A percentile compares a stretch with the other conserved stretches of the same genome.
phyloP scores from a whole-genome alignment of 106 monocot species.

The Dioscorea zingiberensis region DNA sequence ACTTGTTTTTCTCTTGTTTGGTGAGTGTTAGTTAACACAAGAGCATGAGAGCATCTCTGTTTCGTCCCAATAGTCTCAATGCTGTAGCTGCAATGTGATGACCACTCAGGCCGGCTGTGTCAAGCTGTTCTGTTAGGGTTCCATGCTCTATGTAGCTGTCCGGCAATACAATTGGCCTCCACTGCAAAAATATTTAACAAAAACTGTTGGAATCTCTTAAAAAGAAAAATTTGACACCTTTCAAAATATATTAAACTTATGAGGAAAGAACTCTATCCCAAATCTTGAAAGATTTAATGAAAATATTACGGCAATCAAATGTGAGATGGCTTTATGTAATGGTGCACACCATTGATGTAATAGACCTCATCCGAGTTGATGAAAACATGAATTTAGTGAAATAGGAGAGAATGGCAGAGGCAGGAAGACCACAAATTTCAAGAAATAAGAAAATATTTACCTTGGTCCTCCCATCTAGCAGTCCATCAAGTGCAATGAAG shows the following conservation, averaged over 20 bases:
- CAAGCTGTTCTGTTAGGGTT: conserved; percentile 50
- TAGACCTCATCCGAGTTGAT: neutral
- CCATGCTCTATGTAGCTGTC: conserved; percentile 61
- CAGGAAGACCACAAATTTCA: no score
- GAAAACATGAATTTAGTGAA: neutral
- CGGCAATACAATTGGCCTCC: conserved; percentile 68
- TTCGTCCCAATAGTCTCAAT: conserved; percentile 57
- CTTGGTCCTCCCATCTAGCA: conserved; percentile 62
- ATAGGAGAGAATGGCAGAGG: no score
- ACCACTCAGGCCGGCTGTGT: conserved; percentile 60
- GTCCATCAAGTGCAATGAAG: conserved; percentile 69
- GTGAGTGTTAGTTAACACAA: no score
- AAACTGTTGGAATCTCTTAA: no score
- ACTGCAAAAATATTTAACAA: conserved; percentile 20
- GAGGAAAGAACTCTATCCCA: neutral
- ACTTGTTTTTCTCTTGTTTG: no score
- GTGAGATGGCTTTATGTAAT: neutral
- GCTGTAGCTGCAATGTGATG: conserved; percentile 72
- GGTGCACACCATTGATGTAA: neutral
- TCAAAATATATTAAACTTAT: neutral
- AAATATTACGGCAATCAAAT: neutral
- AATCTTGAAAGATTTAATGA: neutral
- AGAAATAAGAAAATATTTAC: conserved; percentile 14
- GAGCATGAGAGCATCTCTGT: conserved; percentile 51
- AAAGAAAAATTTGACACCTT: no score